Base-by-base conservation (phyloP, 1,284 basidiomycete genomes). In the Cystobasidium pallidum region DNA sequence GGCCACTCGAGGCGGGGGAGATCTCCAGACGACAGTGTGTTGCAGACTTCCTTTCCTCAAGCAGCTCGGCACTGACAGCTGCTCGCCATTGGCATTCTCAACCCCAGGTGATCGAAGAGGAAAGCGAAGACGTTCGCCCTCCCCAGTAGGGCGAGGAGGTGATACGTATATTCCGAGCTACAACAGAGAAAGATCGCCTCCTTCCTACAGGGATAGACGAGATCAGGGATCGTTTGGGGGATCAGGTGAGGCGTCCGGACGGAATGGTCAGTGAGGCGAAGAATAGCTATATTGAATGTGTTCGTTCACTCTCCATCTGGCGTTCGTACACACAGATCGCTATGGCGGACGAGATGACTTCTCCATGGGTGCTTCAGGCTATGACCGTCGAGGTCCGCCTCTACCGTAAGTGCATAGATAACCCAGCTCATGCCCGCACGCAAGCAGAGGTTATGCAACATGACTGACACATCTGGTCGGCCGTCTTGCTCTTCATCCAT, bases 111-210 rank as follows among this genome's bases (percentile, higher is more conserved):
- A 70, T 55, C 67, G 67, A 55, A 65, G 70, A 72, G 58, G 66
- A n/a, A 72, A 72, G 39, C 43, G 70, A 43, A 41, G 70, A 55
- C 70, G 70, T 3, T 65, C 61, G 24, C 63, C 70, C 6, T 72
- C 70, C 10, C 70, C 70, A 36, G 28, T 39, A 21, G 39, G 36
- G 36, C 17, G 55, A 52, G 39, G 58, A 10, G 54, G 62, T 43
- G 70, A 72, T 39, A 57, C 39, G 7, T 72, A 72, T 36, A 66
- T 65, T 39, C 61, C 61, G 24, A 66, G 70, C 62, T 72, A 72
- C 30, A 36, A 62, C 39, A 32, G 70, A 24, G 70, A 72, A 15
- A 55, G 70, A 52, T 66, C 63, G 7, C 63, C 63, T 1, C 66
- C 55, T 2, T 24, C 61, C 13, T 72, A 72, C 39, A 57, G 70